Base-by-base conservation (phyloP, 306 rosid species). In the Rosa rugosa region DNA sequence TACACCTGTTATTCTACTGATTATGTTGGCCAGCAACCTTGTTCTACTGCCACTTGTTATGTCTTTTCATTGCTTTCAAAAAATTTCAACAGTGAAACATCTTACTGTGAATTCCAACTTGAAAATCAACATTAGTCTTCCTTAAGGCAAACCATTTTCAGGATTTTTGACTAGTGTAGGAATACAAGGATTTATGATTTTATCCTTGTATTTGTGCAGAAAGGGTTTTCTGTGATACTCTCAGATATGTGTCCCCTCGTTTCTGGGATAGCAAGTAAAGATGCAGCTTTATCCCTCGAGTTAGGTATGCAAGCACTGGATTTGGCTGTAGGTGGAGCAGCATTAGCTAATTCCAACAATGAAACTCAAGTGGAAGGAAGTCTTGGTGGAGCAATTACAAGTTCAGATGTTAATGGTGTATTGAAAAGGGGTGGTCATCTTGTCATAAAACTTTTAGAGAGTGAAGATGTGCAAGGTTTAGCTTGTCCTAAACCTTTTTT, bases 191-290 rank as follows among this genome's bases (percentile, higher is more conserved):
- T 73, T 44, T 75, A 63, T 31, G 49, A 16, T 75, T 69, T 53
- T 60, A 8, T 10, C 22, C 7, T 62, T 82, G 68, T 80, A 34
- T 27, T 38, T 82, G 51, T 87, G 85, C 84, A 87, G 75, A 91
- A 81, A 31, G 95, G 96, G 34, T 95, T 85, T 73, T 87, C 94
- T 72, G 99, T 90, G 49, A 85, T 95, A 75, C 97, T 93, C 17
- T 95, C 96, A 0, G 99, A 90, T 54, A 93, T 95, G 99, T 93
- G 99, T 80, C 99, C 98, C 18, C 73, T 47, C 2, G 93, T 95
- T 49, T 91, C 99, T 69, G 99, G 99, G 72, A 92, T 95, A 85
- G 85, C 92, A 69, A 84, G 91, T 56, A 95, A 72, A 80, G 99
- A 95, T 77, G 90, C 98, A 0, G 88, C 94, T 71, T 70, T 95